Evolutionary conservation across 495 filamentous ascomycete genomes (phyloP).

Genomic region (Penicillium daleae): DNA sequence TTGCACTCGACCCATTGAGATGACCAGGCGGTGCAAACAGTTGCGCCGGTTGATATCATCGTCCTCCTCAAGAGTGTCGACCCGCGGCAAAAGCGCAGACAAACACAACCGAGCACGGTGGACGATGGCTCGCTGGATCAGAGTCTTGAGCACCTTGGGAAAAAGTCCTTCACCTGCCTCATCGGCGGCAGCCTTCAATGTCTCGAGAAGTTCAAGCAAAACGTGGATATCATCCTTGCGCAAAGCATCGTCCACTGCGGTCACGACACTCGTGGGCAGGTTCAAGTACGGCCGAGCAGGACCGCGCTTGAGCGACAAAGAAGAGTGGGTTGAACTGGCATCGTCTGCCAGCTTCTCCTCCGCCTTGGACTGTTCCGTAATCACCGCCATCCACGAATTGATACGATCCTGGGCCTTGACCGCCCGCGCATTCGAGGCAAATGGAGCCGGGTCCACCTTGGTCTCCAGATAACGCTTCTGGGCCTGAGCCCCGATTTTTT

Average conservation of each 20-base stretch:
- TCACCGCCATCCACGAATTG: slow-evolving; percentile 86
- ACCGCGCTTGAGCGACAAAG: slow-evolving; percentile 69
- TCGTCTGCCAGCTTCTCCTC: slow-evolving; percentile 74
- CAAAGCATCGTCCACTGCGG: slow-evolving; percentile 77
- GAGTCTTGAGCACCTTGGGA: slow-evolving; percentile 69
- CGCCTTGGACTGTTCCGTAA: slow-evolving; percentile 52
- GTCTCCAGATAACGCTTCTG: slow-evolving; percentile 83
- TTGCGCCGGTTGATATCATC: slow-evolving; percentile 94
- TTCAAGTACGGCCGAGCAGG: slow-evolving; percentile 72
- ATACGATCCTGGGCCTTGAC: slow-evolving; percentile 70
- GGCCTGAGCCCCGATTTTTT: slow-evolving; percentile 74
- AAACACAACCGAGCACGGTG: slow-evolving; percentile 70
- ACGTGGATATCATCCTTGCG: slow-evolving; percentile 69
- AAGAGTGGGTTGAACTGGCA: slow-evolving; percentile 69
- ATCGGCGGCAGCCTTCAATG: slow-evolving; percentile 55
- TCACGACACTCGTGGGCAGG: slow-evolving; percentile 64
- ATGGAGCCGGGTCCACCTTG: slow-evolving; percentile 83
- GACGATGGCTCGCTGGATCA: slow-evolving; percentile 83
- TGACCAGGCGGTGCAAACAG: slow-evolving; percentile 88
- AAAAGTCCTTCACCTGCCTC: slow-evolving; percentile 51
- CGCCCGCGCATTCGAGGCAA: slow-evolving; percentile 75
- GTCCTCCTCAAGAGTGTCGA: slow-evolving; percentile 76
- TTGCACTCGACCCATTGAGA: slow-evolving; percentile 82
- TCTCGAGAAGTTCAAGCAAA: slow-evolving; percentile 61
- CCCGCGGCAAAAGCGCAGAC: slow-evolving; percentile 63